phyloP scores from a whole-genome alignment of 2,329 filamentous ascomycete species.

The Fusarium graminum region DNA sequence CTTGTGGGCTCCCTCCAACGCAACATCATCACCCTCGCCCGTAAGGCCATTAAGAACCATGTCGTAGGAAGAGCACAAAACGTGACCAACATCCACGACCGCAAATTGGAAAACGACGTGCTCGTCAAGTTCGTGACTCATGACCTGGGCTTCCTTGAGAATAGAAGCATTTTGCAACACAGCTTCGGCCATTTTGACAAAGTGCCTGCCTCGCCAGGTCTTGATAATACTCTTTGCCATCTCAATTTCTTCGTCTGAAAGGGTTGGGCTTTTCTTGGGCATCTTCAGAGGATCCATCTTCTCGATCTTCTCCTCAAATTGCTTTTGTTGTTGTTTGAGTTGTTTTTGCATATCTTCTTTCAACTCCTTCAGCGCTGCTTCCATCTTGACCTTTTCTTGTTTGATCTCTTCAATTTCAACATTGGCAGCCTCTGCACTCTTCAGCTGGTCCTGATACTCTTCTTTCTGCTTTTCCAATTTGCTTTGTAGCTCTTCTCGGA shows the following conservation, averaged over 20 bases:
- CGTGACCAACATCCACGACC: conserved; percentile 88
- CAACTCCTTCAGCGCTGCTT: conserved; percentile 79
- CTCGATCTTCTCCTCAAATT: conserved; percentile 86
- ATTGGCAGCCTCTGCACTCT: conserved; percentile 78
- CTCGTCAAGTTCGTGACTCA: conserved; percentile 97
- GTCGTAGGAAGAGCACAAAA: conserved; percentile 93
- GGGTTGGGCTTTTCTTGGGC: conserved; percentile 70
- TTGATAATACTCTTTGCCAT: conserved; percentile 75
- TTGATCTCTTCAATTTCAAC: conserved; percentile 86
- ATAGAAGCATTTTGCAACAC: conserved; percentile 88
- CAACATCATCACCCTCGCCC: conserved; percentile 84
- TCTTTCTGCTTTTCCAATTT: conserved; percentile 88
- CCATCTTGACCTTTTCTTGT: conserved; percentile 87
- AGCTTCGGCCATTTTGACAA: conserved; percentile 93
- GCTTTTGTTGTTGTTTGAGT: conserved; percentile 83
- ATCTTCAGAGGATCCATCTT: conserved; percentile 76
- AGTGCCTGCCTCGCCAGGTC: conserved; percentile 86
- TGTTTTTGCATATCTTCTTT: conserved; percentile 93
- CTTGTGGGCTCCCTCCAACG: conserved; percentile 84
- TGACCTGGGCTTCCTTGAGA: conserved; percentile 95
- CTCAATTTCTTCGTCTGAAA: conserved; percentile 79
- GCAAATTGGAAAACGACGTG: conserved; percentile 95
- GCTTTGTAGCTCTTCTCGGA: conserved; percentile 84
- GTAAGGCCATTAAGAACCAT: conserved; percentile 93
- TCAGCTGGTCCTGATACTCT: conserved; percentile 82